Evolutionary conservation across 176 grass and related monocot genomes (phyloP).

Genomic region (Luzula sylvatica): DNA sequence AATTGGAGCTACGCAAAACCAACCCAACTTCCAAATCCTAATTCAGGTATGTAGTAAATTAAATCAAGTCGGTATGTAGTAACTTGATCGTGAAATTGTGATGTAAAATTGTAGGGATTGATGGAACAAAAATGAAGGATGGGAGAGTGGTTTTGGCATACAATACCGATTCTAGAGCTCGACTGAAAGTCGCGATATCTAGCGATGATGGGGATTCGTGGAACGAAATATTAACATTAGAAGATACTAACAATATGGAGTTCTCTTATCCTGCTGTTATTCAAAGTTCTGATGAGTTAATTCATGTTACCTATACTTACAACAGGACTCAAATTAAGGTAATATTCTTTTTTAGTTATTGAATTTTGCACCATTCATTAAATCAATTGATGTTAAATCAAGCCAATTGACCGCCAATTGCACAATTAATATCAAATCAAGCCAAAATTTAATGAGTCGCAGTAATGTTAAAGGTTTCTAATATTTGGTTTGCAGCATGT

Average conservation of each 20-base stretch:
- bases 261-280: slow-evolving; percentile 53
- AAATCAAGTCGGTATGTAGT: too few relatives aligned
- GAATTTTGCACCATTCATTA: neutral
- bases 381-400: neutral
- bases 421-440: too few relatives aligned
- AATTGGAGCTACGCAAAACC: slow-evolving; percentile 52
- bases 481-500: too few relatives aligned
- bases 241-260: slow-evolving; percentile 33
- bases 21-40: slow-evolving; percentile 84
- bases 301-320: slow-evolving; percentile 50
- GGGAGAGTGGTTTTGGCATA: slow-evolving; percentile 40
- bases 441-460: too few relatives aligned
- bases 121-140: slow-evolving; percentile 47
- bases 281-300: slow-evolving; percentile 27
- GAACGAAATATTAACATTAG: slow-evolving; percentile 38
- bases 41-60: slow-evolving; percentile 75
- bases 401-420: too few relatives aligned
- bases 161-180: slow-evolving; percentile 37
- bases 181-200: slow-evolving; percentile 37
- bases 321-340: slow-evolving; percentile 67
- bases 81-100: too few relatives aligned
- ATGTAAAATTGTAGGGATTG: slow-evolving; percentile 21
- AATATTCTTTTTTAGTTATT: too few relatives aligned
- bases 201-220: slow-evolving; percentile 46
- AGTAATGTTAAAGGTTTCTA: too few relatives aligned